Base-by-base conservation (phyloP, 306 rosid genomes). In the Vigna angularis region DNA sequence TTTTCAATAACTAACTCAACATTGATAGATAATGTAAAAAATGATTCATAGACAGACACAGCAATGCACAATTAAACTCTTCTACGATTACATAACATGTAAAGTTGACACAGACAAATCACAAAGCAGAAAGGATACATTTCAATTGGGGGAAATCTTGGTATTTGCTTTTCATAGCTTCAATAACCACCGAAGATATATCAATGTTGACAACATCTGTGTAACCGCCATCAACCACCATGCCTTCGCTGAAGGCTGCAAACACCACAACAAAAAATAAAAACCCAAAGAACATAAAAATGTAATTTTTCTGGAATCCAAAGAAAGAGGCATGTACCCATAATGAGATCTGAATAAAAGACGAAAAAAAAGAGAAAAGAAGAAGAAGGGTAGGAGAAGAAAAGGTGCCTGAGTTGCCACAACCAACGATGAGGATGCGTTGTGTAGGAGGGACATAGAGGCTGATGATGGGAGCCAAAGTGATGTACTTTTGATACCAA, bases 211-310 rank as follows among this genome's bases (percentile, higher is more conserved):
- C 88, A 70, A 93, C 93, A 78, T 91, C 89, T 2, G 59, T 85
- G 45, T 89, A 89, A 48, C 98, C 98, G 38, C 98, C 98, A 76
- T 93, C 94, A 63, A 89, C 89, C 38, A 81, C 94, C 97, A 93
- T 86, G 51, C 88, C 93, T 74, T 89, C 87, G 77, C 98, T 86
- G 64, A 93, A 91, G 4, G 90, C 98, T 92, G 66, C 85, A 82
- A 76, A 76, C 16, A 66, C 50, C 55, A 42, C 18, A 26, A 3
- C 28, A 26, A 26, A 26, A 26, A 26, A 26, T 12, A 12, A 44
- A 30, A 26, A 40, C 16, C 34, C 20, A 9, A 64, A 2, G 42
- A 5, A 11, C 26, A 15, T 0, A 18, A 77, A 81, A 52, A 52
- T 55, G 28, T 6, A 2, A 42, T 14, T 49, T 71, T 50, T 20